A percentile compares a stretch with the other conserved stretches of the same genome.
Evolutionary conservation across 148 eudicot genomes (phyloP).

Genomic region (Camellia granthamiana): DNA sequence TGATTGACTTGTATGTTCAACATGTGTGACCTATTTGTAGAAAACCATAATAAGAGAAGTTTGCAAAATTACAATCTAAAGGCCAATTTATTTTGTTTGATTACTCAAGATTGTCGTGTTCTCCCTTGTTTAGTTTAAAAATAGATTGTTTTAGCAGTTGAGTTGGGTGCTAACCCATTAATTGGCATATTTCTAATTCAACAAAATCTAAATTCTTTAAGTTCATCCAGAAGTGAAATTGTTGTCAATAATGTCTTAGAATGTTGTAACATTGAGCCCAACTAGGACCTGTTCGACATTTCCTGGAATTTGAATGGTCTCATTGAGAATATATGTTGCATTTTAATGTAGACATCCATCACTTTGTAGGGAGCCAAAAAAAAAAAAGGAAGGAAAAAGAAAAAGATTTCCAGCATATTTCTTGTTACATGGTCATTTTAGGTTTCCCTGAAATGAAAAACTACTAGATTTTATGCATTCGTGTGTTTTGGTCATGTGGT

Average conservation of each 20-base stretch:
- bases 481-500: too few species aligned
- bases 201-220: not conserved
- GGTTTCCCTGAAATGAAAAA: not conserved
- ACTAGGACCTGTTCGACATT: not conserved
- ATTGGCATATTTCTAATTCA: not conserved
- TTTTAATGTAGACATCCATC: not conserved
- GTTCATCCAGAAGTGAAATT: not conserved
- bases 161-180: too few species aligned
- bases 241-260: not conserved
- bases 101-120: too few species aligned
- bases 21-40: not conserved
- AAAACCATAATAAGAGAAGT: not conserved
- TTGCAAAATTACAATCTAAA: not conserved
- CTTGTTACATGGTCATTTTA: too few species aligned
- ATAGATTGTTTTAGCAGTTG: too few species aligned
- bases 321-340: not conserved
- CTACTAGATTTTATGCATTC: not conserved
- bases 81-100: too few species aligned
- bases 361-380: too few species aligned
- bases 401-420: too few species aligned
- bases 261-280: not conserved
- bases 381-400: too few species aligned
- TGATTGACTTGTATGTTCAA: not conserved
- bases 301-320: constrained; percentile 7
- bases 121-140: too few species aligned